Base-by-base conservation (phyloP, 129 eudicot genomes). In the Deinandra increscens region DNA sequence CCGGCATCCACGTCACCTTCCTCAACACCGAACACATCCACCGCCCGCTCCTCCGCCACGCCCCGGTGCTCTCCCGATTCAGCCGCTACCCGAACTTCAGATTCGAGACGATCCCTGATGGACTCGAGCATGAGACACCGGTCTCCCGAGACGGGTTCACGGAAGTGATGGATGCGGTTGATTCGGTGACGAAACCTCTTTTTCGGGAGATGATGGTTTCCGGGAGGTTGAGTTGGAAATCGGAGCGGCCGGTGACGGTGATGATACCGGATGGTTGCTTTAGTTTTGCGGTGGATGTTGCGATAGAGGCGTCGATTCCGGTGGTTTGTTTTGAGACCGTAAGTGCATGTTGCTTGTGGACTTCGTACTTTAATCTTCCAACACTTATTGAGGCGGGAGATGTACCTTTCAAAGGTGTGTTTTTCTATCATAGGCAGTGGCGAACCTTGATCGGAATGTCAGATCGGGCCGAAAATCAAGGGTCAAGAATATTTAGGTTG, bases 1-100 rank as follows among this genome's bases (percentile, higher is more conserved):
- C 83, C 7, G 75, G 80, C 54, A 61, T 91, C 41, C 74, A 63
- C 6, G 78, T 88, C 73, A 91, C 96, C 68, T 83, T 87, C 58
- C 74, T 91, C 69, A 56, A 54, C 86, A 81, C 93, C 18, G 55
- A 73, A 29, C 68, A 84, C 84, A 84, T 75, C 82, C 76, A 81
- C 56, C 23, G 63, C 66, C 88, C 86, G 49, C 92, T 91, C 49
- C 51, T 71, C 31, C 83, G 81, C 72, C 71, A 83, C 82, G 51
- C 90, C 23, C 18, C 79, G 18, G 66, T 84, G 33, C 73, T 63
- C 4, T 64, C 88, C 56, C 86, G 85, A 5, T 84, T 84, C 72
- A 5, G 5, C 13, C 55, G 54, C 60, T 80, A 80, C 51, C 83
- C 83, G 0, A 76, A 73, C 22, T 81, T 85, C 75, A 59, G 18